Evolutionary conservation across 2,329 filamentous ascomycete species (phyloP).

Genomic region (Tolypocladium inflatum): DNA sequence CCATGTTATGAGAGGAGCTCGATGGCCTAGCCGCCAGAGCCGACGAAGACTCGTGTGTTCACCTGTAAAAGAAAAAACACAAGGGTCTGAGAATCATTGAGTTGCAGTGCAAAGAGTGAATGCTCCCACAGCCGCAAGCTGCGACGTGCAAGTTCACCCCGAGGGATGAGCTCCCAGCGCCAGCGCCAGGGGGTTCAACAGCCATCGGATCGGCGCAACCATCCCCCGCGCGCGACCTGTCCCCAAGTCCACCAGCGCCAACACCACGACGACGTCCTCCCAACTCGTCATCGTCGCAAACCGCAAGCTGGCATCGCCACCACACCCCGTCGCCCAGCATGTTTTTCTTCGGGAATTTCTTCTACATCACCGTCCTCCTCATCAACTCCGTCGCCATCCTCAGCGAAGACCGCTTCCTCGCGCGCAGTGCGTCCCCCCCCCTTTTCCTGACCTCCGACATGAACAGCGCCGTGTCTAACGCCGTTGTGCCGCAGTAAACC

Average conservation of each 20-base stretch:
- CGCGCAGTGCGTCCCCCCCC: conserved; percentile 43
- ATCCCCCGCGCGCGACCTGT: conserved; percentile 11
- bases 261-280: background rate
- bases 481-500: conserved; percentile 47
- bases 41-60: background rate
- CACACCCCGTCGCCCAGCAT: conserved; percentile 29
- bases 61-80: background rate
- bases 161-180: background rate
- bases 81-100: too few relatives aligned
- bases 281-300: background rate
- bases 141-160: background rate
- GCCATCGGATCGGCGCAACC: conserved; percentile 22
- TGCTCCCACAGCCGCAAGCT: background rate
- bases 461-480: conserved; percentile 5
- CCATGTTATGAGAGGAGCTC: conserved; percentile 8
- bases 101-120: background rate
- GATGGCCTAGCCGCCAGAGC: background rate
- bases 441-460: background rate
- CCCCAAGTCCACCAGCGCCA: background rate
- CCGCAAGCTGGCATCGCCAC: background rate
- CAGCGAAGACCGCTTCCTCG: conserved; percentile 87
- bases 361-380: conserved; percentile 75
- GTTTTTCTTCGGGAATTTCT: conserved; percentile 61
- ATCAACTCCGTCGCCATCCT: conserved; percentile 91
- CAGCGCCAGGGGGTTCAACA: background rate